Evolutionary conservation across 2,329 filamentous ascomycete species (phyloP).

Genomic region (Lasiodiplodia hormozganensis): DNA sequence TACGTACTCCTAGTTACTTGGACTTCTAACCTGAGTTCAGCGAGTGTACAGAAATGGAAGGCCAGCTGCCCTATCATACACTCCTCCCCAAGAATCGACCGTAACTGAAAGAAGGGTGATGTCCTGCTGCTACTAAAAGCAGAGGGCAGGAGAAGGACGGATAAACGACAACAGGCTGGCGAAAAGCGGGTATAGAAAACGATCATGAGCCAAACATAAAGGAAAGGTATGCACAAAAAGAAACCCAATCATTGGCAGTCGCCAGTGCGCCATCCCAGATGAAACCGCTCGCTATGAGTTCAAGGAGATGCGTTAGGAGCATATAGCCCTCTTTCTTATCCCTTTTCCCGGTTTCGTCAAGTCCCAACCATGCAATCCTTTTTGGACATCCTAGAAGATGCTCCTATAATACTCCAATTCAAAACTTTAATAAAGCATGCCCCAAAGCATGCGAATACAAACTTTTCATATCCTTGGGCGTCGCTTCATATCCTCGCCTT

Average conservation of each 20-base stretch:
- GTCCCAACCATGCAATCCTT: not conserved
- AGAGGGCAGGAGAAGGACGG: not conserved
- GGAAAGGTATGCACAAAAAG: not conserved
- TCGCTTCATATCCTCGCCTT: conserved; percentile 20
- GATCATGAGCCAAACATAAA: conserved; percentile 2
- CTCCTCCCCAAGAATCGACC: not conserved
- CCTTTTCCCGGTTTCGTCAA: conserved; percentile 2
- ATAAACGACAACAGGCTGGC: not conserved
- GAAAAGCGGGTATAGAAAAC: conserved; percentile 13
- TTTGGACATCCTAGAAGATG: conserved; percentile 9
- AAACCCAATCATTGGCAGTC: not conserved
- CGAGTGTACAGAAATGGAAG: conserved; percentile 15
- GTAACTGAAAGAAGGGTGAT: not conserved
- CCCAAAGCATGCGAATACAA: not conserved
- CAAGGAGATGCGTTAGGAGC: conserved; percentile 7
- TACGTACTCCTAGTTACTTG: not conserved
- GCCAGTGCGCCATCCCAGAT: conserved; percentile 9
- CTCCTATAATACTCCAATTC: conserved; percentile 5
- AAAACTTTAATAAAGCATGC: not conserved
- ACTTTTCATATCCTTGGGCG: not conserved
- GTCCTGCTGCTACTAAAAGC: not conserved
- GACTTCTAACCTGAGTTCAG: not conserved
- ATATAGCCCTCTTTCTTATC: not conserved
- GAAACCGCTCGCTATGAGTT: conserved; percentile 16
- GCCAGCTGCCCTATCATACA: conserved; percentile 20